phyloP scores from a whole-genome alignment of 1,139 yeast species.

The Debaryomycetaceae sp. region DNA sequence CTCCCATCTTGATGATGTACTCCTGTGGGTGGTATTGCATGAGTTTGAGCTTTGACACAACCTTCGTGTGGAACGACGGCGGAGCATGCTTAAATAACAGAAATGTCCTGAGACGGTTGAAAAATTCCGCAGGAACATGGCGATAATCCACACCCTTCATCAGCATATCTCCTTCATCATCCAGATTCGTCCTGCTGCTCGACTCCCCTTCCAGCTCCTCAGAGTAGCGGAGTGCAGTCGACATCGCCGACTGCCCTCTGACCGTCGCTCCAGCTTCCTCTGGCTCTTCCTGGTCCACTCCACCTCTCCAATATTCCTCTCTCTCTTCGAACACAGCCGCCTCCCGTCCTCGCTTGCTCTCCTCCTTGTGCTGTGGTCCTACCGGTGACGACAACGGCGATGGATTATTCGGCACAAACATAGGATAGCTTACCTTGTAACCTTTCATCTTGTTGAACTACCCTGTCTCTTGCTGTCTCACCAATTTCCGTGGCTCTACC shows the following conservation, averaged over 20 bases:
- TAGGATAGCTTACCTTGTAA: conserved; percentile 1
- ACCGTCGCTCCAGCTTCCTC: too few relatives aligned
- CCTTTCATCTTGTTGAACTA: conserved; percentile 1
- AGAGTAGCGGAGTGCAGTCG: background rate
- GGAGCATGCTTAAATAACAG: conserved; percentile 68
- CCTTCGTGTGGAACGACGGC: conserved; percentile 54
- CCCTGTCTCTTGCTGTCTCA: background rate
- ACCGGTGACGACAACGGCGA: conserved; percentile 15
- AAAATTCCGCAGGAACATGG: conserved; percentile 48
- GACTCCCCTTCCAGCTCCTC: background rate
- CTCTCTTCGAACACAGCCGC: background rate
- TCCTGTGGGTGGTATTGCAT: conserved; percentile 66
- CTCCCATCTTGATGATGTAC: conserved; percentile 66
- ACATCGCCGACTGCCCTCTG: background rate
- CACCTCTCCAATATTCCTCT: background rate
- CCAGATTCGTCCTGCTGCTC: background rate
- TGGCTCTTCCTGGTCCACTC: background rate
- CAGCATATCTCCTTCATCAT: conserved; percentile 2
- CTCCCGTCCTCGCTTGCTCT: background rate
- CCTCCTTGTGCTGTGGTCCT: conserved; percentile 2
- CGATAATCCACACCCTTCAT: conserved; percentile 4
- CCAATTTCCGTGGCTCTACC: background rate
- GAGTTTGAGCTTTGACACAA: conserved; percentile 56
- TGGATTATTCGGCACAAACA: conserved; percentile 19
- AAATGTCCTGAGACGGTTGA: conserved; percentile 52